Conservation (phyloP, 768 basidiomycete species). For the Kwoniella pini region DNA sequence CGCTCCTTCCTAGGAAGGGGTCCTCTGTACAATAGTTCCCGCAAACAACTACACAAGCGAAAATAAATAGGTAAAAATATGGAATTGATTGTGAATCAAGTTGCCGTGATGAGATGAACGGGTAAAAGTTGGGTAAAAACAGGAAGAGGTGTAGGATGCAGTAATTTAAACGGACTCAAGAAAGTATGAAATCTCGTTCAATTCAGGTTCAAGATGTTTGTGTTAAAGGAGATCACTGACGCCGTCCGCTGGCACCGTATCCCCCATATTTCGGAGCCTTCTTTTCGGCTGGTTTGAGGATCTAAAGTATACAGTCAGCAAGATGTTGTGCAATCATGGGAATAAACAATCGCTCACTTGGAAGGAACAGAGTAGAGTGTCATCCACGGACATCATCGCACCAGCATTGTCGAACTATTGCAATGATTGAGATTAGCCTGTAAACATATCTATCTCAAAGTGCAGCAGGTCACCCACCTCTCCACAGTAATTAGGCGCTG, state of each 20-base stretch:
- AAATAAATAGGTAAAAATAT: no score
- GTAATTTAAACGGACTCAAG: constrained; percentile 60
- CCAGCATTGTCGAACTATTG: constrained; percentile 96
- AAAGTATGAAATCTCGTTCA: constrained; percentile 4
- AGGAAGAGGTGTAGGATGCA: not conserved
- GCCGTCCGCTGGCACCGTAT: constrained; percentile 50
- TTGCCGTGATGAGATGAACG: no score
- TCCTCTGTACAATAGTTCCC: no score
- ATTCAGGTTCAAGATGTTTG: constrained; percentile 1
- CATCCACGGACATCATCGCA: constrained; percentile 99
- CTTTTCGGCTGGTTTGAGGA: constrained; percentile 98
- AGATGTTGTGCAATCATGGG: no score
- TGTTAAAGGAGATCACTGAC: constrained; percentile 56
- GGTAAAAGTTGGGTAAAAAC: no score
- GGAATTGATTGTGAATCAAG: no score
- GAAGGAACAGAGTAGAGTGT: constrained; percentile 96
- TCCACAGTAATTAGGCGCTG: constrained; percentile 67
- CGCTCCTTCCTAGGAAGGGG: constrained; percentile 4
- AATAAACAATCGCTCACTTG: constrained; percentile 63
- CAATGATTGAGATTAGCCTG: not conserved
- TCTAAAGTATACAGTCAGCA: constrained; percentile 59
- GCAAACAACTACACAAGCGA: no score
- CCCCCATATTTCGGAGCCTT: constrained; percentile 68
- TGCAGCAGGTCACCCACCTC: constrained; percentile 42
- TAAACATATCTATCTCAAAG: not conserved